Conservation (phyloP, 768 basidiomycete genomes). For the Exsudoporus frostii region DNA sequence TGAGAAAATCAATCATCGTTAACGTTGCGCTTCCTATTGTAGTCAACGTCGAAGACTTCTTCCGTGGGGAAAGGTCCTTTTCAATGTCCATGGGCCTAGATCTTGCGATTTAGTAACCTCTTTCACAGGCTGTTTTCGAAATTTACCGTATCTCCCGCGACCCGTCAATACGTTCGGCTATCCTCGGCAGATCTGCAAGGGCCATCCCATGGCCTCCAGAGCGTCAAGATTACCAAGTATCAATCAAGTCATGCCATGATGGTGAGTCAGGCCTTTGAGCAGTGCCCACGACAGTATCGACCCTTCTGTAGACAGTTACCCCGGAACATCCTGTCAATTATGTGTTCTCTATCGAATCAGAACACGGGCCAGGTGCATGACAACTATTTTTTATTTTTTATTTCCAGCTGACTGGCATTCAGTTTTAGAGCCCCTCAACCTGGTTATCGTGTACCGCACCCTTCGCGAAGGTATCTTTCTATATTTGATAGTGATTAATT, state of each 20-base stretch:
- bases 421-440: constrained; percentile 61
- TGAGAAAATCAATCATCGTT: constrained; percentile 54
- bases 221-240: constrained; percentile 51
- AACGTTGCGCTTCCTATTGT: constrained; percentile 76
- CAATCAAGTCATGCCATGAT: constrained; percentile 45
- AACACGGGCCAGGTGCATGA: constrained; percentile 52
- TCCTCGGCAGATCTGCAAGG: constrained; percentile 53
- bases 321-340: constrained; percentile 74
- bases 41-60: constrained; percentile 96
- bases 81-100: neutral
- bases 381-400: constrained; percentile 2
- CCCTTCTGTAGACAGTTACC: constrained; percentile 60
- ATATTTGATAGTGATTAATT: neutral
- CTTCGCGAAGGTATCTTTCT: constrained; percentile 68
- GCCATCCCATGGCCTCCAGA: constrained; percentile 41
- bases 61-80: constrained; percentile 73
- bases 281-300: neutral
- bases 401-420: constrained; percentile 4
- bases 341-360: constrained; percentile 74
- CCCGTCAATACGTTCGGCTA: constrained; percentile 76
- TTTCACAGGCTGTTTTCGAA: constrained; percentile 75
- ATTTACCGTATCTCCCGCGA: constrained; percentile 84
- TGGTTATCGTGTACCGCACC: constrained; percentile 74
- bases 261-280: constrained; percentile 35
- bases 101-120: neutral